Percentiles rank a stretch among this genome's conserved stretches.
Evolutionary conservation across 2,329 filamentous ascomycete genomes (phyloP).

Genomic region (Cladobotryum mycophilum): DNA sequence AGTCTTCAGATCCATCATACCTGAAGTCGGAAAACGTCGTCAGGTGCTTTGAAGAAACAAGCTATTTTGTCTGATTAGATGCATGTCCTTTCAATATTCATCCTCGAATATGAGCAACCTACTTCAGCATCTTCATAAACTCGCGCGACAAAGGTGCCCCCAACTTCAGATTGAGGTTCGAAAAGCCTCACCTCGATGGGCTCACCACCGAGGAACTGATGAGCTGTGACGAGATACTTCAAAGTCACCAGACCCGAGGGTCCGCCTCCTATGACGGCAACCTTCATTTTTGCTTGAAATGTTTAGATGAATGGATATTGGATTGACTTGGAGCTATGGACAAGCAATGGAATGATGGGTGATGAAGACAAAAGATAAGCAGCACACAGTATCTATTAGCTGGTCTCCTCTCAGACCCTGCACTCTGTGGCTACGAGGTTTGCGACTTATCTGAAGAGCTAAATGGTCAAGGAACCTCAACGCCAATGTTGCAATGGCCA

Average conservation of each 20-base stretch:
- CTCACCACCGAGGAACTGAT: constrained; percentile 23
- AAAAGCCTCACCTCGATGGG: constrained; percentile 35
- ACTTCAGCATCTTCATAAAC: constrained; percentile 38
- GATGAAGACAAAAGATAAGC: no score
- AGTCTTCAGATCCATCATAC: constrained; percentile 31
- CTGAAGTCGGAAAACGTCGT: constrained; percentile 42
- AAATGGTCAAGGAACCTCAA: no score
- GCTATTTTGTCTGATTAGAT: constrained; percentile 14
- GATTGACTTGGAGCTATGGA: no score
- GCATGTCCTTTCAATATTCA: not conserved
- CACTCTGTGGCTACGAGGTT: no score
- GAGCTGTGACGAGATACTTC: constrained; percentile 28
- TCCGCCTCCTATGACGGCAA: constrained; percentile 33
- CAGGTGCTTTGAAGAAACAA: constrained; percentile 41
- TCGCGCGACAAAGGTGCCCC: constrained; percentile 37
- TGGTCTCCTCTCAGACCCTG: no score
- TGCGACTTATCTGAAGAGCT: no score
- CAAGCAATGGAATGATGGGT: no score
- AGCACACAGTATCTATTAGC: no score
- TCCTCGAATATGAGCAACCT: not conserved
- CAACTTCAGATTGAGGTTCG: constrained; percentile 33
- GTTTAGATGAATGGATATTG: no score
- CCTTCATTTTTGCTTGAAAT: constrained; percentile 18
- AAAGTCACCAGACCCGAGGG: constrained; percentile 32
- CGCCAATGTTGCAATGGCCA: no score